Base-by-base conservation (phyloP, 768 basidiomycete genomes). In the Mrakia hoshinonis region DNA sequence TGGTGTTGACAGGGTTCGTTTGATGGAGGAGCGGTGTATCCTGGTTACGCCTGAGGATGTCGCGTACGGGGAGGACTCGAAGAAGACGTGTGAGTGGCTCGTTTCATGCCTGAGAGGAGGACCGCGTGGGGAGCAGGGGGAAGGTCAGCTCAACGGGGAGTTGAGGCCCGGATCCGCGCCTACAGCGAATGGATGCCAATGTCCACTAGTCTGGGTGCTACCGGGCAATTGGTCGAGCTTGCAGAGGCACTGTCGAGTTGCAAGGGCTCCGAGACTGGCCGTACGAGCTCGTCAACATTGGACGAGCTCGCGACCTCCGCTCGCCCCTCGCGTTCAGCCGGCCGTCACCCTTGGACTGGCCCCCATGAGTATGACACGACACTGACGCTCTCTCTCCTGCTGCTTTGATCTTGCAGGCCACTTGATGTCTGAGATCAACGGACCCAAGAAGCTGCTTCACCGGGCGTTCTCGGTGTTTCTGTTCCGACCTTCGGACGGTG, bases 401-500 rank as follows among this genome's bases (percentile, higher is more conserved):
- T 39, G 34, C 18, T 36, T 15, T 55, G 2, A 31, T 47, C 20
- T 6, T 3, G 31, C 78, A 94, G 94, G 94, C 79, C 96, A 98
- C 81, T 82, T 99, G 68, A 98, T 99, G 93, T 88, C 90, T 79
- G 96, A 96, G 79, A 95, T 98, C 77, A 86, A 87, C 79, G 73
- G 77, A 2, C 63, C 73, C 12, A 69, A 73, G 46, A 73, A 76
- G n/a, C 85, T 98, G 51, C 87, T 99, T 31, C 96, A 99, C 80
- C 89, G 96, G 49, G 96, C 96, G 22, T 99, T 99, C 83, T 97
- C 94, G 72, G 94, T 89, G 46, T 98, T 99, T 80, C 85, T 97
- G 74, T 99, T 98, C 83, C 84, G 92, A 47, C 96, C 96, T 3
- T 86, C 87, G 15, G 92, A 97, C 79, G 96, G 96, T 58, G 90